Conservation (phyloP, 495 filamentous ascomycete genomes). For the Oleoguttula mirabilis region DNA sequence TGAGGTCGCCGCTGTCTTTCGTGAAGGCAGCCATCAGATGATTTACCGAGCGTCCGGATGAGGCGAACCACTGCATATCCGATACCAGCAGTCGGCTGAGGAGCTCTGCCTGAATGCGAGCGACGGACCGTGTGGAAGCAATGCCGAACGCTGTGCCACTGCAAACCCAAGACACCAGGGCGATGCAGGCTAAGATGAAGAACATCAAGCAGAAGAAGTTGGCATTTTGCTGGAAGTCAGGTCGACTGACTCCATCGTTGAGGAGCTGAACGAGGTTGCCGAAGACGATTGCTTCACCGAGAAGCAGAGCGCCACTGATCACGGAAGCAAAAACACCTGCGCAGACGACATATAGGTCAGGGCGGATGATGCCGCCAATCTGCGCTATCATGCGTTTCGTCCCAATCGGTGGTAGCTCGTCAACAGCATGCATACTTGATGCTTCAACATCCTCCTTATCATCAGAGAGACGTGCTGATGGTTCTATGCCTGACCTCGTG, state of each 20-base stretch:
- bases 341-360: slow-evolving; percentile 9
- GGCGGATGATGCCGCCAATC: slow-evolving; percentile 4
- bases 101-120: slow-evolving; percentile 29
- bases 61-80: slow-evolving; percentile 40
- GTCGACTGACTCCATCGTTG: slow-evolving; percentile 18
- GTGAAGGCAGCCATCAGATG: slow-evolving; percentile 41
- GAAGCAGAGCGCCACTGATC: slow-evolving; percentile 35
- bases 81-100: slow-evolving; percentile 37
- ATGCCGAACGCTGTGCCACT: slow-evolving; percentile 38
- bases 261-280: slow-evolving; percentile 36
- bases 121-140: slow-evolving; percentile 36
- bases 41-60: slow-evolving; percentile 37
- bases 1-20: slow-evolving; percentile 39
- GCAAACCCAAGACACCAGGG: slow-evolving; percentile 34
- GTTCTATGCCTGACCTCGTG: background rate
- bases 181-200: slow-evolving; percentile 40
- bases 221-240: slow-evolving; percentile 24
- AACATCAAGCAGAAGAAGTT: slow-evolving; percentile 43
- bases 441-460: background rate
- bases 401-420: background rate
- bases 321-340: slow-evolving; percentile 24
- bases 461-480: background rate
- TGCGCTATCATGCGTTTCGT: background rate
- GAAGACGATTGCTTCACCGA: slow-evolving; percentile 40
- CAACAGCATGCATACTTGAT: background rate